Percentiles rank a stretch among this genome's conserved stretches.
Conservation (phyloP, 2,329 filamentous ascomycete species). For the Dactylellina haptotyla region DNA sequence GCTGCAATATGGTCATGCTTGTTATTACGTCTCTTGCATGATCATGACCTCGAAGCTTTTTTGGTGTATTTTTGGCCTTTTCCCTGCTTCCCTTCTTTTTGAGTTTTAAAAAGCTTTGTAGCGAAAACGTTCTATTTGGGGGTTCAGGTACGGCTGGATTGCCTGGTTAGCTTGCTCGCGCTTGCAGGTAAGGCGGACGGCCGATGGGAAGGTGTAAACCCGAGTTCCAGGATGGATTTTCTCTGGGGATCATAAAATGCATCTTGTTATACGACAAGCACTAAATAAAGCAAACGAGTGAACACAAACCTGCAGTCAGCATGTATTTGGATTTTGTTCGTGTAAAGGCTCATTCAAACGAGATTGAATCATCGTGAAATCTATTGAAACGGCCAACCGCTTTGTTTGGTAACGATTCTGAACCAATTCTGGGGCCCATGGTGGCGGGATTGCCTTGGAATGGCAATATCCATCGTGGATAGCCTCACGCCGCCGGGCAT, state of each 20-base stretch:
- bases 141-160: conserved; percentile 53
- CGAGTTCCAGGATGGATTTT: conserved; percentile 31
- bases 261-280: neutral
- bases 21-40: conserved; percentile 52
- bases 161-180: conserved; percentile 9
- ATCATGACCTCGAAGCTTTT: conserved; percentile 8
- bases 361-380: too few relatives aligned
- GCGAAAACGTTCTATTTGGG: conserved; percentile 43
- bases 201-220: conserved; percentile 12
- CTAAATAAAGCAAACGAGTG: conserved; percentile 31
- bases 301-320: conserved; percentile 4
- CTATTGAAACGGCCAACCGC: too few relatives aligned
- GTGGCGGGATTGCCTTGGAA: conserved; percentile 7
- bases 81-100: conserved; percentile 17
- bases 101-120: conserved; percentile 42
- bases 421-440: conserved; percentile 1
- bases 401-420: conserved; percentile 18
- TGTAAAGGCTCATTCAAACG: neutral
- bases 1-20: conserved; percentile 42
- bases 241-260: conserved; percentile 28
- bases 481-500: conserved; percentile 43
- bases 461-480: conserved; percentile 37
- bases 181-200: conserved; percentile 27
- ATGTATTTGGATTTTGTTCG: neutral
- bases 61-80: conserved; percentile 37